phyloP scores from a whole-genome alignment of 495 filamentous ascomycete species.

The Acidomyces sp. region DNA sequence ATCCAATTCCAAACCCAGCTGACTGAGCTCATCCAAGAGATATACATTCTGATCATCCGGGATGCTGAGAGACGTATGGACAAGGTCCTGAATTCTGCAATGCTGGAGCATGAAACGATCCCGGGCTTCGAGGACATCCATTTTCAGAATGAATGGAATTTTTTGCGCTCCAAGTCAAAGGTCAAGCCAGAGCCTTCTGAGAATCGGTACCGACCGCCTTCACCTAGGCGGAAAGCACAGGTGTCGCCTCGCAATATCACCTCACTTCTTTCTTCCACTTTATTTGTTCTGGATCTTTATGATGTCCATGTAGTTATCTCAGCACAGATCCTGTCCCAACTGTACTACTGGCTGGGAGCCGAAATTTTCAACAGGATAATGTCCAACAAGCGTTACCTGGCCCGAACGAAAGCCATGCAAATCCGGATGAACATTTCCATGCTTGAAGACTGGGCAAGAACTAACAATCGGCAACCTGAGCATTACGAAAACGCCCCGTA shows the following conservation, averaged over 20 bases:
- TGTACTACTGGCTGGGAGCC: slow-evolving; percentile 92
- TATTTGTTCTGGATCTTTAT: slow-evolving; percentile 96
- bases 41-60: slow-evolving; percentile 95
- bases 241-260: slow-evolving; percentile 89
- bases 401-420: slow-evolving; percentile 97
- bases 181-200: slow-evolving; percentile 75
- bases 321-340: slow-evolving; percentile 78
- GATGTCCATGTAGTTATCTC: slow-evolving; percentile 97
- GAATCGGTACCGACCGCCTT: slow-evolving; percentile 83
- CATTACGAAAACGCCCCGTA: slow-evolving; percentile 90
- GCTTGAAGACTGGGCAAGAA: slow-evolving; percentile 88
- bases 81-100: slow-evolving; percentile 79
- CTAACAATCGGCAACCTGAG: slow-evolving; percentile 86
- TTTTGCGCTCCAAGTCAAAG: slow-evolving; percentile 82
- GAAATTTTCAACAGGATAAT: slow-evolving; percentile 98
- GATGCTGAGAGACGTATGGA: slow-evolving; percentile 97
- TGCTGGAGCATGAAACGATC: slow-evolving; percentile 97
- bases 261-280: slow-evolving; percentile 87
- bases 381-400: slow-evolving; percentile 86
- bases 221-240: slow-evolving; percentile 86
- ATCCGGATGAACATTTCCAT: slow-evolving; percentile 97
- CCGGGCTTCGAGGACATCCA: slow-evolving; percentile 91
- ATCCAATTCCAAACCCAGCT: slow-evolving; percentile 85
- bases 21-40: slow-evolving; percentile 92
- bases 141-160: slow-evolving; percentile 96